A percentile compares a stretch with the other conserved stretches of the same genome.
phyloP scores from a whole-genome alignment of 495 filamentous ascomycete species.

The Haplographium delicatum region DNA sequence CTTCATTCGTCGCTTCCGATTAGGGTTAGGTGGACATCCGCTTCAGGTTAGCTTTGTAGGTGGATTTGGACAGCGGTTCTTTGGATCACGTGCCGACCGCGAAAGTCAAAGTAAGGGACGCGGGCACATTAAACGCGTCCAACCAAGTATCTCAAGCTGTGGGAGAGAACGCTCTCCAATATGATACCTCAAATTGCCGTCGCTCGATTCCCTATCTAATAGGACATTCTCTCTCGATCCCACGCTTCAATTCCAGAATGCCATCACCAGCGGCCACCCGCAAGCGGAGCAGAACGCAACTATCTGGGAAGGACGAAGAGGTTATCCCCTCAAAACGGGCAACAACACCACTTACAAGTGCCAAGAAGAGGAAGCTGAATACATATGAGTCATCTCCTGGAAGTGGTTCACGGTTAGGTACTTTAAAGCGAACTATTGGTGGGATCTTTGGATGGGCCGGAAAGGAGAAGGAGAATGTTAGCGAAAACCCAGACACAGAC shows the following conservation, averaged over 20 bases:
- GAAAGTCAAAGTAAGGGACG: no score
- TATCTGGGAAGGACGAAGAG: slow-evolving; percentile 9
- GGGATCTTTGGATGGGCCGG: slow-evolving; percentile 4
- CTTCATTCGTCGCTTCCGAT: no score
- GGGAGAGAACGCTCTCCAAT: no score
- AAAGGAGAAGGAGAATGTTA: slow-evolving; percentile 12
- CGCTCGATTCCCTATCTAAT: no score
- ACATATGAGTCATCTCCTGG: slow-evolving; percentile 2
- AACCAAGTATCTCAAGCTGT: no score
- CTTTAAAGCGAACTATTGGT: background rate
- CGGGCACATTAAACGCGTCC: no score
- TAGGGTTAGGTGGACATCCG: no score
- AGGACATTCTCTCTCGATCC: no score
- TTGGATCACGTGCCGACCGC: no score
- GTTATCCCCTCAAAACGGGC: background rate
- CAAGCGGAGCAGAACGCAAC: slow-evolving; percentile 15
- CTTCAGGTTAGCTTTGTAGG: no score
- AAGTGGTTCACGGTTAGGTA: background rate
- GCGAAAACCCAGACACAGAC: background rate
- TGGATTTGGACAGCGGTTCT: no score
- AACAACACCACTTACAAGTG: slow-evolving; percentile 4
- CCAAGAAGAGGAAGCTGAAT: slow-evolving; percentile 20
- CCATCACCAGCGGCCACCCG: background rate
- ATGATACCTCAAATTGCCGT: no score
- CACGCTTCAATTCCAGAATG: background rate